These are phyloP conservation scores for Mimosa pudica DNA, from an alignment of 306 rosid species.

Conservation along the genomic window DNA sequence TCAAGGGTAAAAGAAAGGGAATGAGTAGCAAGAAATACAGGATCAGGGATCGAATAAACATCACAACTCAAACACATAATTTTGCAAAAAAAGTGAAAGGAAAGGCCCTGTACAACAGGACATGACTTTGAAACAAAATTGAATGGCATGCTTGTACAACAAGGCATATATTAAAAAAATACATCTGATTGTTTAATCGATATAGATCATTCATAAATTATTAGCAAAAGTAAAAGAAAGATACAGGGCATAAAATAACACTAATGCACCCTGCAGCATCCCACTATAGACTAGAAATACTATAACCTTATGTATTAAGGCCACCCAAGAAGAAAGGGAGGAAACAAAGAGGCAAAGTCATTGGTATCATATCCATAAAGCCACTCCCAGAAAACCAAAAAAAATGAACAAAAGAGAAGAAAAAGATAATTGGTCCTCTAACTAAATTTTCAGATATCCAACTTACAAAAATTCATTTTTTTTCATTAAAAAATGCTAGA, in stretches of 20 bases:
- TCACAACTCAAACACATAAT: background rate
- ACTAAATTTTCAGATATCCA: conserved; percentile 7
- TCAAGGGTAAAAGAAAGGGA: conserved; percentile 28
- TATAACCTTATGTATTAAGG: conserved; percentile 2
- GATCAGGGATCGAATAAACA: background rate
- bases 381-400: background rate
- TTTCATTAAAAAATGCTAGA: background rate
- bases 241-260: conserved; percentile 2
- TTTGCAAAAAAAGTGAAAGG: background rate
- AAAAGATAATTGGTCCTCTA: background rate
- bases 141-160: too few species aligned
- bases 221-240: conserved; percentile 16
- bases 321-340: conserved; percentile 1
- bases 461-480: background rate
- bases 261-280: conserved; percentile 10
- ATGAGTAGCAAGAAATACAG: conserved; percentile 3
- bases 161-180: background rate
- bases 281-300: conserved; percentile 5
- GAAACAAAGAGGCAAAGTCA: conserved; percentile 5
- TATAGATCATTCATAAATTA: background rate
- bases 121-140: background rate
- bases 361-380: background rate
- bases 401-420: background rate
- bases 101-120: background rate
- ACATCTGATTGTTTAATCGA: too few species aligned